phyloP scores from a whole-genome alignment of 768 basidiomycete genomes.

The Agaricus blazei region DNA sequence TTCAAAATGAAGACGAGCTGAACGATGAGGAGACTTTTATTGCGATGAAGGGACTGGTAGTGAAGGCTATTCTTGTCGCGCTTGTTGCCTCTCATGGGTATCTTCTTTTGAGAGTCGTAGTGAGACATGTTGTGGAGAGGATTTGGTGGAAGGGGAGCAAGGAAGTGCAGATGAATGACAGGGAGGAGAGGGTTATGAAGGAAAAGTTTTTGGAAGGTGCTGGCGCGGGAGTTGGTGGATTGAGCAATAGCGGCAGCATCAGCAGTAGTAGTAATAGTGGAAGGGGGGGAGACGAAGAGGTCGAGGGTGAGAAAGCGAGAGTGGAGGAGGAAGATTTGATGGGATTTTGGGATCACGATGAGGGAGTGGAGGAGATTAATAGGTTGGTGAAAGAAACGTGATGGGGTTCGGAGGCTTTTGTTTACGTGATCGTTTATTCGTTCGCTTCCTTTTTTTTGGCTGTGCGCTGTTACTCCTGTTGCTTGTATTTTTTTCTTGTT shows the following conservation, averaged over 20 bases:
- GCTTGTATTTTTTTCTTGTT: no score
- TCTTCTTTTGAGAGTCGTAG: conserved; percentile 53
- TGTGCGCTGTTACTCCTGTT: not conserved
- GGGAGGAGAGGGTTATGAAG: conserved; percentile 45
- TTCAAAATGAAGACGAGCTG: conserved; percentile 12
- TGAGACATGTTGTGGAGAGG: conserved; percentile 68
- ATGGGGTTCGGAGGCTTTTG: not conserved
- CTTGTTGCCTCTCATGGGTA: conserved; percentile 87
- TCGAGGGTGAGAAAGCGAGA: conserved; percentile 9
- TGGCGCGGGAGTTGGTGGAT: not conserved
- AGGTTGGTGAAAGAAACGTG: conserved; percentile 58
- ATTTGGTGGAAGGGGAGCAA: conserved; percentile 71
- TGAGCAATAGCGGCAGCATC: no score
- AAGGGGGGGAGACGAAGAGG: conserved; percentile 14
- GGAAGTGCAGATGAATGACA: conserved; percentile 56
- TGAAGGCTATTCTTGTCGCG: conserved; percentile 67
- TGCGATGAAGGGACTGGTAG: conserved; percentile 45
- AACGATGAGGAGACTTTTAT: conserved; percentile 18
- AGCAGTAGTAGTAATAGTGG: conserved; percentile 10
- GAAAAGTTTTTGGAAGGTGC: conserved; percentile 30
- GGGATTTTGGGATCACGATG: conserved; percentile 68
- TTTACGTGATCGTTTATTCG: not conserved
- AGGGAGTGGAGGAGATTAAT: conserved; percentile 68
- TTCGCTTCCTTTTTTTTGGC: not conserved
- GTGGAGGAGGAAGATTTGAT: conserved; percentile 12